Evolutionary conservation across 768 basidiomycete species (phyloP), one percentile per base, ranked within the genome.

Genomic region (Phylloporus arenicola): DNA sequence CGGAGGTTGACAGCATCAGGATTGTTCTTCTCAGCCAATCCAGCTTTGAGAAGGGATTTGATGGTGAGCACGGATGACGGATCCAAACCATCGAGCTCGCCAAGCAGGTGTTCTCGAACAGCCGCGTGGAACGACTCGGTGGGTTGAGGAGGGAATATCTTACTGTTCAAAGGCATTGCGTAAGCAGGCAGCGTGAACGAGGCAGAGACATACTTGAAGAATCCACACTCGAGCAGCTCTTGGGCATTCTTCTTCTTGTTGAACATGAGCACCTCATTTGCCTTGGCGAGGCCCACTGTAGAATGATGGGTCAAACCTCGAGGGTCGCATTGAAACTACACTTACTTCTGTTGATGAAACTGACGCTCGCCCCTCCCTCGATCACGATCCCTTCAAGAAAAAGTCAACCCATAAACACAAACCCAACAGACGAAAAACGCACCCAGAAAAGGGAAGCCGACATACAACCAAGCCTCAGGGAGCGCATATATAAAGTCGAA

Each of bases 401-500:
- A 12, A 30, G 41, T 56, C 25, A 24, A 40, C 55, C 29, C 57
- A 9, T 12, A 45, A 34, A 34, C 19, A 2, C 44, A 46, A 39
- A 29, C 35, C 17, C 9, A 13, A 6, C 22, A 47, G 25, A 50
- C 33, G 12, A 50, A 33, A 4, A 24, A 54, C 52, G 16, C 33
- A 58, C 81, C 85, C 19, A 88, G 63, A 56, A 85, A 84, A 0
- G 84, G 75, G 60, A 88, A 88, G 0, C 84, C 85, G 0, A 81
- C 73, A 31, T 79, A 78, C 4, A 88, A 62, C 80, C 82, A 88
- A 0, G 71, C 75, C 49, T 73, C 70, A 2, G 82, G 79, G 52
- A 86, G 63, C 22, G 79, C 74, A 55, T 85, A 88, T 24, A 88
- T 81, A 56, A 88, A 84, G 64, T 88, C 86, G 52, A 86, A 86